Evolutionary conservation across 305 asterid genomes (phyloP), one percentile per base, ranked within the genome.

Genomic region (Euphrasia arctica): DNA sequence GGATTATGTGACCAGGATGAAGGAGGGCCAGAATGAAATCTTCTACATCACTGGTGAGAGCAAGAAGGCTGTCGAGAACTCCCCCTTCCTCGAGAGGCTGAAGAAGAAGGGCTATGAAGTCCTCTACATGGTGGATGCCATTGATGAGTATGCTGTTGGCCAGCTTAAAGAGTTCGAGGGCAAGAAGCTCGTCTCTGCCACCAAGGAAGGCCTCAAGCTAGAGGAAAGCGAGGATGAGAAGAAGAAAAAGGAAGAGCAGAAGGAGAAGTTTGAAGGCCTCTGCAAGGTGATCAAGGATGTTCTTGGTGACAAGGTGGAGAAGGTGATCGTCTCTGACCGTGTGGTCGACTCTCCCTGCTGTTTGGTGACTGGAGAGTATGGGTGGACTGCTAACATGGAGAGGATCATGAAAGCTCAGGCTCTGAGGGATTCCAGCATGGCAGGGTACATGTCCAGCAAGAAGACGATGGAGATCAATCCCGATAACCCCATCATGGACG

Each of bases 371-470:
- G 83, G 83, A 3, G 83, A 78, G 15, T 78, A 78, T 3, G 80
- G 83, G 0, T 78, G 83, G 83, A 78, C 83, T 6, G 83, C 83
- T 4, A 78, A 78, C 75, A 78, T 78, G 83, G 82, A 78, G 32
- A 76, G 80, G 62, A 75, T 75, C 27, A 75, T 75, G 79, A 75
- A 75, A 65, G 80, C 80, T 0, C 80, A 75, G 43, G 80, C 77
- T 48, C 14, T 75, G 63, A 71, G 74, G 74, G 80, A 68, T 36
- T 71, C 80, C 0, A 75, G 80, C 74, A 64, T 72, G 80, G 80
- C 72, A 0, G 80, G 80, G 1, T 71, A 75, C 72, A 71, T 75
- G 77, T 71, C 77, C 1, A 75, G 80, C 72, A 75, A 75, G 80
- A 75, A 75, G 63, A 75, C 80, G 0, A 75, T 75, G 80, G 80